Base-by-base conservation (phyloP, 805 yeast genomes). In the Saturnispora bothae region DNA sequence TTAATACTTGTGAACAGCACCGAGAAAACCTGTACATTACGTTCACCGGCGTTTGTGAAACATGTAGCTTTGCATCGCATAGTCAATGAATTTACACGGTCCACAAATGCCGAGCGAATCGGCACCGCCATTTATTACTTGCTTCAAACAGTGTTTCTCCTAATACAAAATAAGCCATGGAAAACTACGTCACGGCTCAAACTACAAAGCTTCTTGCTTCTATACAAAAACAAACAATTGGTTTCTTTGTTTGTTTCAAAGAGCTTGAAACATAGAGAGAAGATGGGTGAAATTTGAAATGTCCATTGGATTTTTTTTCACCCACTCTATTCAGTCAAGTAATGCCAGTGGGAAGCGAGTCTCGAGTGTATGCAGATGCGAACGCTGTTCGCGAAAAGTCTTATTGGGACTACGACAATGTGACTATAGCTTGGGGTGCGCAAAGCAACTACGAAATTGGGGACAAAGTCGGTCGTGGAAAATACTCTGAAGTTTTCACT, bases 401-500 rank as follows among this genome's bases (percentile, higher is more conserved):
- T 31, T 85, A 85, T 59, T 85, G 94, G 88, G 94, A 85, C 58
- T 84, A 84, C 54, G 94, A 83, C 47, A 77, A 76, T 45, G 64
- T 69, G 26, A 63, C 67, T 10, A 69, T 78, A 23, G 68, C 68
- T 31, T 78, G 83, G 83, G 78, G 82, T 2, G 53, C 65, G 5
- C 69, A 70, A 39, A 44, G 46, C 3, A 49, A 52, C 31, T 61
- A 69, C 57, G 96, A 88, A 57, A 81, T 88, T 43, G 72, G 82
- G 38, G 69, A 71, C 45, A 84, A 86, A 60, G 79, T 88, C 15
- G 96, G 96, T 12, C 71, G 95, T 41, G 96, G 96, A 19, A 88
- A 84, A 63, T 88, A 86, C 61, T 80, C 94, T n/a, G 96, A 88
- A 59, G 96, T 88, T 22, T 88, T 88, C 56, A 81, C 78, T 55